A percentile compares a stretch with the other conserved stretches of the same genome.
phyloP scores from a whole-genome alignment of 495 filamentous ascomycete genomes.

The Aspergillus saccharolyticus region DNA sequence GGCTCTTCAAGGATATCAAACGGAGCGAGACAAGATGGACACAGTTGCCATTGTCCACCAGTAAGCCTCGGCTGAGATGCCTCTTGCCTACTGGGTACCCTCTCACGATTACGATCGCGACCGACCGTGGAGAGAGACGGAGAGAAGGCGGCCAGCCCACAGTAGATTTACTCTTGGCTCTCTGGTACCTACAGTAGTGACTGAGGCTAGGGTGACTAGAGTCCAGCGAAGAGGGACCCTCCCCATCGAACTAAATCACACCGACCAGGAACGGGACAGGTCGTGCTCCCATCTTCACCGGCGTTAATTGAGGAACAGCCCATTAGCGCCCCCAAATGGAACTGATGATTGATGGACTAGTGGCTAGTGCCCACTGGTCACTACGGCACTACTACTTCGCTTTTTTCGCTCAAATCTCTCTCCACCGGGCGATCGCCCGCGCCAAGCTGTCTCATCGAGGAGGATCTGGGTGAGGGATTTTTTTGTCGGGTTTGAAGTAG shows the following conservation, averaged over 20 bases:
- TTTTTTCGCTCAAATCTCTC: conserved; percentile 1
- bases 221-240: neutral
- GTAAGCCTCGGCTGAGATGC: neutral
- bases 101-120: conserved; percentile 5
- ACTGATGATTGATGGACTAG: no score
- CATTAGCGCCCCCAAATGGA: conserved; percentile 1
- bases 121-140: neutral
- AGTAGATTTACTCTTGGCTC: conserved; percentile 13
- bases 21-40: neutral
- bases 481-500: no score
- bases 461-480: conserved; percentile 31
- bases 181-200: conserved; percentile 22
- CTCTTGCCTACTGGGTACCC: neutral
- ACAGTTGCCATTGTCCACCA: neutral
- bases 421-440: conserved; percentile 25
- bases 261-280: neutral
- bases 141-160: conserved; percentile 8
- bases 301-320: conserved; percentile 2
- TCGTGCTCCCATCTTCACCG: neutral
- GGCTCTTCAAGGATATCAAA: neutral
- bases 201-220: neutral
- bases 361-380: neutral
- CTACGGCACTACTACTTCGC: neutral
- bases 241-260: neutral
- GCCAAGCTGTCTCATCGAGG: conserved; percentile 30